phyloP scores from a whole-genome alignment of 2,329 filamentous ascomycete species.

The Orbilia brochopaga region DNA sequence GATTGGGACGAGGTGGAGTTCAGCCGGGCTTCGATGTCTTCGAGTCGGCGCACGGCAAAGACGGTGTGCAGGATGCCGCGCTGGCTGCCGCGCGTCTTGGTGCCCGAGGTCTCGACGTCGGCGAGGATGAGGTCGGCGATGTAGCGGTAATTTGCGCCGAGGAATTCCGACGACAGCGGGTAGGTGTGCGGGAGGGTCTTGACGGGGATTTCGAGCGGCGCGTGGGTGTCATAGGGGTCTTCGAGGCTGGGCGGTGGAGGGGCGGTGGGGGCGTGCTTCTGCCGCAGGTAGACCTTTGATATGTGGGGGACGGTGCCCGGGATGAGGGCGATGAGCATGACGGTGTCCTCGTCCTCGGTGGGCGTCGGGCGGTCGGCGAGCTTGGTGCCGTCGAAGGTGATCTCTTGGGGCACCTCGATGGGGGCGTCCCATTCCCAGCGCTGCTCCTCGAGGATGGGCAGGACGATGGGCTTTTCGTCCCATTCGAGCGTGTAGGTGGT shows the following conservation, averaged over 20 bases:
- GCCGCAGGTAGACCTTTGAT: slow-evolving; percentile 48
- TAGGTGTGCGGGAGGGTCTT: slow-evolving; percentile 47
- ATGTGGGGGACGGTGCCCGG: slow-evolving; percentile 49
- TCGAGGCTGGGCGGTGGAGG: slow-evolving; percentile 18
- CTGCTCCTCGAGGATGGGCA: slow-evolving; percentile 46
- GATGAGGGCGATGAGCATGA: slow-evolving; percentile 44
- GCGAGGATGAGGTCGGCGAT: slow-evolving; percentile 42
- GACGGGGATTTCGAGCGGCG: slow-evolving; percentile 43
- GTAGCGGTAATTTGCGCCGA: slow-evolving; percentile 47
- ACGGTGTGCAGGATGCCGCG: slow-evolving; percentile 48
- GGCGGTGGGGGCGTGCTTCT: slow-evolving; percentile 28
- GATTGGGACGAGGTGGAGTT: slow-evolving; percentile 2
- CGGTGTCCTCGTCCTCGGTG: slow-evolving; percentile 44
- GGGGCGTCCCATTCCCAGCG: slow-evolving; percentile 50
- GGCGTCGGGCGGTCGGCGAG: slow-evolving; percentile 38
- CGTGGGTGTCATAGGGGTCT: slow-evolving; percentile 24
- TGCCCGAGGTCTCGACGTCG: slow-evolving; percentile 41
- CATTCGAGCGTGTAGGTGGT: slow-evolving; percentile 49
- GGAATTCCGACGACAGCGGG: slow-evolving; percentile 47
- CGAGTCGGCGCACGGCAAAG: slow-evolving; percentile 38
- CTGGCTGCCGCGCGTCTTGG: slow-evolving; percentile 34
- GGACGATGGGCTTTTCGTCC: slow-evolving; percentile 48
- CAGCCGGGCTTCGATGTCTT: slow-evolving; percentile 28
- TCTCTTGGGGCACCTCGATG: slow-evolving; percentile 44
- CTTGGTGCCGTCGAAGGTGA: slow-evolving; percentile 45